Conservation (phyloP, 2,329 filamentous ascomycete genomes). For the Furcasterigmium sp. region DNA sequence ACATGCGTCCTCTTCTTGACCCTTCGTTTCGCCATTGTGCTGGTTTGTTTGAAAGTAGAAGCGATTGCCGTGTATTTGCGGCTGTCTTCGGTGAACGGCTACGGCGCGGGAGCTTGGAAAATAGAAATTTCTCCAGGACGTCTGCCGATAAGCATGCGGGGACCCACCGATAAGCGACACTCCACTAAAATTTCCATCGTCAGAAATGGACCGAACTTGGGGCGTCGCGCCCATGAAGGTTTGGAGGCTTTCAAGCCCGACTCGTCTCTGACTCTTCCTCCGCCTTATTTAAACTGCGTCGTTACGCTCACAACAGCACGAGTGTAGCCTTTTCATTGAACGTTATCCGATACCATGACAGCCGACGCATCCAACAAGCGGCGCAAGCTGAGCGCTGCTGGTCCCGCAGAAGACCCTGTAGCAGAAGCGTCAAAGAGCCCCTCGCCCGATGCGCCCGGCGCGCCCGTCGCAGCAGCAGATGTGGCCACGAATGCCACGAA, state of each 20-base stretch:
- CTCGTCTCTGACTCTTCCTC: no score
- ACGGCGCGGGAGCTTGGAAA: not conserved
- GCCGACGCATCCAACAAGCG: not conserved
- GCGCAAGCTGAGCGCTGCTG: not conserved
- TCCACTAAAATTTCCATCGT: not conserved
- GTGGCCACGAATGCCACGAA: constrained; percentile 34
- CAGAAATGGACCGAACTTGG: not conserved
- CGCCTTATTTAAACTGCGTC: no score
- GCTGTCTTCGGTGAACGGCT: not conserved
- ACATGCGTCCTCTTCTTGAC: constrained; percentile 87
- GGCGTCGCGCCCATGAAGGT: no score
- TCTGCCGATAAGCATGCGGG: not conserved
- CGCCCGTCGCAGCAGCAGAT: constrained; percentile 13
- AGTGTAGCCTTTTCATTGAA: no score
- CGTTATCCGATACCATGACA: no score
- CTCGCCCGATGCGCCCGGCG: no score
- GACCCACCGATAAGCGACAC: not conserved
- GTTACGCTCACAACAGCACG: no score
- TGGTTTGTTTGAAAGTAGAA: not conserved
- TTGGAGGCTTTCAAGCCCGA: no score
- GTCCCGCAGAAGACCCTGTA: not conserved
- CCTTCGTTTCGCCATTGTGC: constrained; percentile 69
- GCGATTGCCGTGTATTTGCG: not conserved
- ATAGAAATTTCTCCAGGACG: not conserved
- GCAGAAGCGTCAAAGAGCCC: no score